phyloP scores from a whole-genome alignment of 331 rosid genomes.

The Cucumis variabilis region DNA sequence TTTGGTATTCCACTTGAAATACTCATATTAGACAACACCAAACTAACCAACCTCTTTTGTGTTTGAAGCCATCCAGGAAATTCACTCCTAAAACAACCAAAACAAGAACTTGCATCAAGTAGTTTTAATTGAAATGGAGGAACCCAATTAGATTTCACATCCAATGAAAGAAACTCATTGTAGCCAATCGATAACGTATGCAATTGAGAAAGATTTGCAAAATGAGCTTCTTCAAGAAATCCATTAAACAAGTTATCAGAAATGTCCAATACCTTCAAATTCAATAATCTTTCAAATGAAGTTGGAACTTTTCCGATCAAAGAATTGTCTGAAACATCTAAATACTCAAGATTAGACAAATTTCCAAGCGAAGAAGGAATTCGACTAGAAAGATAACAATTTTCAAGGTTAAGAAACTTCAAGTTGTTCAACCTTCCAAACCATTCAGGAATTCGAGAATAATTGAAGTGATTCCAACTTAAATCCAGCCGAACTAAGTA shows the following conservation, averaged over 20 bases:
- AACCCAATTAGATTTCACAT: constrained; percentile 36
- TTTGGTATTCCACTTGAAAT: neutral
- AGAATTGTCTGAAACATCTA: neutral
- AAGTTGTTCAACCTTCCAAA: constrained; percentile 33
- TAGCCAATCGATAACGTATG: fast-evolving
- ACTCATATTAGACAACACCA: neutral
- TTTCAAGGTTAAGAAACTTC: constrained; percentile 14
- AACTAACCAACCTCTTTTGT: neutral
- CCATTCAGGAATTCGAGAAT: constrained; percentile 32
- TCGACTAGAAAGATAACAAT: neutral
- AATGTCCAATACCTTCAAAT: neutral
- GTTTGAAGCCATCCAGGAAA: constrained; percentile 33
- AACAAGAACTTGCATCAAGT: neutral
- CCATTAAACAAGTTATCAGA: constrained; percentile 34
- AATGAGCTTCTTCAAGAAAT: constrained; percentile 25
- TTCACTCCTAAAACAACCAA: neutral
- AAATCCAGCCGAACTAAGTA: neutral
- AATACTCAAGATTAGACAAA: neutral
- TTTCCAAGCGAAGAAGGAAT: constrained; percentile 7
- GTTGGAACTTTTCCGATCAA: neutral
- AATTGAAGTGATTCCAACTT: neutral
- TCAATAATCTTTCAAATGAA: neutral
- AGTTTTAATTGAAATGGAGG: neutral
- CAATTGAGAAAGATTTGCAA: constrained; percentile 34
- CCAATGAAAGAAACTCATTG: constrained; percentile 20